Percentiles rank a stretch among this genome's conserved stretches.
Evolutionary conservation across 1,284 basidiomycete species (phyloP).

Genomic region (Tilletia walkeri): DNA sequence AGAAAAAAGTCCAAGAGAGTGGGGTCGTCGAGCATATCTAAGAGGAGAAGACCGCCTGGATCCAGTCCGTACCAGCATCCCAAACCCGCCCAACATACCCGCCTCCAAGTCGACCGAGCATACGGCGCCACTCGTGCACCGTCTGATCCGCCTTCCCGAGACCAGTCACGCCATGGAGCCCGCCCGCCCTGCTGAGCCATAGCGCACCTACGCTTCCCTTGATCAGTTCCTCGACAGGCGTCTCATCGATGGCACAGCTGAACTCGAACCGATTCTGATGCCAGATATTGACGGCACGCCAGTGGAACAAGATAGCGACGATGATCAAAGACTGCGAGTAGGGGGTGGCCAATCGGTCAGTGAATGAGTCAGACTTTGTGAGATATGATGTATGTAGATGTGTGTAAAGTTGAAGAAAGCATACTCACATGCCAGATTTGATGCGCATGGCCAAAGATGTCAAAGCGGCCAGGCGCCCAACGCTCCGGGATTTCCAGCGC

Average conservation of each 20-base stretch:
- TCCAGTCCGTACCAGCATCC: constrained; percentile 41
- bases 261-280: constrained; percentile 49
- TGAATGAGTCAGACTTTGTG: neutral
- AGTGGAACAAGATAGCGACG: constrained; percentile 50
- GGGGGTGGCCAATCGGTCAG: neutral
- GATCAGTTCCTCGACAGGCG: neutral
- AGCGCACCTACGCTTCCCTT: constrained; percentile 19
- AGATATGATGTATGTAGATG: neutral
- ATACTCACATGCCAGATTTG: constrained; percentile 54
- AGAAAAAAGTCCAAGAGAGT: no score
- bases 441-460: constrained; percentile 51
- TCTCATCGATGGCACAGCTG: constrained; percentile 32
- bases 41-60: constrained; percentile 7
- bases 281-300: constrained; percentile 46
- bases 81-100: constrained; percentile 41
- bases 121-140: constrained; percentile 38
- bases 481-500: constrained; percentile 51
- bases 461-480: constrained; percentile 47
- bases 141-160: constrained; percentile 40
- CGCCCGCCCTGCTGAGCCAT: constrained; percentile 36
- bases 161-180: constrained; percentile 40
- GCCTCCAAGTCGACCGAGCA: constrained; percentile 38
- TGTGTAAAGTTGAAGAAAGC: no score
- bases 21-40: neutral
- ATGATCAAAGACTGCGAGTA: neutral